Conservation (phyloP, 2,329 filamentous ascomycete species). For the Sporothrix pallida region DNA sequence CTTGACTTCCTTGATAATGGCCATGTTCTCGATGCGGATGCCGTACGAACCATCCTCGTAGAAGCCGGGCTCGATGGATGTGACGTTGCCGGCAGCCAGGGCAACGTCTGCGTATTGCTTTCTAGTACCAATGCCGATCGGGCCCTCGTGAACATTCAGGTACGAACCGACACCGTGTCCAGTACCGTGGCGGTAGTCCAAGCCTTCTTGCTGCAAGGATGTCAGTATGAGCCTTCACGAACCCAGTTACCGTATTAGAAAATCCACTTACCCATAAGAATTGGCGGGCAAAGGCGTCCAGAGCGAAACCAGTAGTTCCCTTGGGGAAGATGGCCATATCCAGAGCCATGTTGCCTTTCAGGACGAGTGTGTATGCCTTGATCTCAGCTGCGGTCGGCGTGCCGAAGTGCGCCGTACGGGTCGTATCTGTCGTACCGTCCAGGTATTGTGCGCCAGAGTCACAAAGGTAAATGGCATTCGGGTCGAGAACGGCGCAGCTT, state of each 20-base stretch:
- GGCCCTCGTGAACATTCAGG: slow-evolving; percentile 95
- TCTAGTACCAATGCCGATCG: slow-evolving; percentile 92
- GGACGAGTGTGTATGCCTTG: slow-evolving; percentile 88
- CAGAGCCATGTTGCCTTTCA: slow-evolving; percentile 91
- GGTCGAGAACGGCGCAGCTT: slow-evolving; percentile 82
- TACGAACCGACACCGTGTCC: slow-evolving; percentile 95
- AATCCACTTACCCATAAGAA: slow-evolving; percentile 78
- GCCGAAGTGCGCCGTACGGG: slow-evolving; percentile 90
- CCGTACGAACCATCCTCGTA: slow-evolving; percentile 96
- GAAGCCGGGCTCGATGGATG: slow-evolving; percentile 95
- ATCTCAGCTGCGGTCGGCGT: slow-evolving; percentile 81
- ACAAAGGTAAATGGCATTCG: slow-evolving; percentile 86
- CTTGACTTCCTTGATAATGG: slow-evolving; percentile 87
- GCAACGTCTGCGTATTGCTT: slow-evolving; percentile 91
- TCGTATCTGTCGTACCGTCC: slow-evolving; percentile 96
- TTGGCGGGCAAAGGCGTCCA: slow-evolving; percentile 87
- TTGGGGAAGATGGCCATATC: slow-evolving; percentile 90
- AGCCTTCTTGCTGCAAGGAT: slow-evolving; percentile 65
- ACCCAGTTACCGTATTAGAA: not conserved
- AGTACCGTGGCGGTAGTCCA: slow-evolving; percentile 96
- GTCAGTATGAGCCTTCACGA: not conserved
- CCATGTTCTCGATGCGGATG: slow-evolving; percentile 94
- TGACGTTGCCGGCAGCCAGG: slow-evolving; percentile 87
- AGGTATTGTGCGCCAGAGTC: slow-evolving; percentile 97
- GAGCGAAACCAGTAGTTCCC: slow-evolving; percentile 89